Conservation (phyloP, 2,329 filamentous ascomycete species). For the Aspergillus oerlinghausenensis region DNA sequence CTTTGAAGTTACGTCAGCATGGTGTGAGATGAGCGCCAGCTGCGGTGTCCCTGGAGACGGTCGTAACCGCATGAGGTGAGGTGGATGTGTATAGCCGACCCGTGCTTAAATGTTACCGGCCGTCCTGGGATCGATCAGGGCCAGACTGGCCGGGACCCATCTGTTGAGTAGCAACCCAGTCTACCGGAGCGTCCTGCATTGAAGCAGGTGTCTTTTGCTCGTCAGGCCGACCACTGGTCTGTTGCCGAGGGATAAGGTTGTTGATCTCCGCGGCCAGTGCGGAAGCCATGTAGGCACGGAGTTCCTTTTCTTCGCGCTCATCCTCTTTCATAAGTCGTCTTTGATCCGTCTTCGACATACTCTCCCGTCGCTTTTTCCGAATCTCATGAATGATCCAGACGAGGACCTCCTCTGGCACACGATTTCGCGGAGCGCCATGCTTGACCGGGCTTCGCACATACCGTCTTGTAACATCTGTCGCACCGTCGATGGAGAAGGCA, state of each 20-base stretch:
- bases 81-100: not conserved
- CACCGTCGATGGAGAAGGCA: constrained; percentile 87
- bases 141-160: constrained; percentile 28
- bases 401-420: constrained; percentile 82
- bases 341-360: constrained; percentile 74
- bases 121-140: constrained; percentile 29
- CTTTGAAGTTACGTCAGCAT: not conserved
- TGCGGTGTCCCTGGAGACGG: not conserved
- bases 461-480: constrained; percentile 62
- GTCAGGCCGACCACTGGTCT: constrained; percentile 24
- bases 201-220: constrained; percentile 41
- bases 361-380: constrained; percentile 72
- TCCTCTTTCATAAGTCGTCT: constrained; percentile 44
- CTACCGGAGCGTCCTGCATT: constrained; percentile 29
- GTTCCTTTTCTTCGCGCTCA: constrained; percentile 45
- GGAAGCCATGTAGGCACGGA: constrained; percentile 43
- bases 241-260: constrained; percentile 34
- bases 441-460: constrained; percentile 53
- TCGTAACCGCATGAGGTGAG: not conserved
- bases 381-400: constrained; percentile 92
- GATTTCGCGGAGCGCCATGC: constrained; percentile 67
- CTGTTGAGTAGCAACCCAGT: constrained; percentile 29
- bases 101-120: constrained; percentile 22
- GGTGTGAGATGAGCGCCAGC: not conserved
- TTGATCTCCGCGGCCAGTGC: constrained; percentile 44